These are phyloP conservation scores for Coelastrella sp. DNA, from an alignment of 139 green algal genomes.

Conservation along the genomic window DNA sequence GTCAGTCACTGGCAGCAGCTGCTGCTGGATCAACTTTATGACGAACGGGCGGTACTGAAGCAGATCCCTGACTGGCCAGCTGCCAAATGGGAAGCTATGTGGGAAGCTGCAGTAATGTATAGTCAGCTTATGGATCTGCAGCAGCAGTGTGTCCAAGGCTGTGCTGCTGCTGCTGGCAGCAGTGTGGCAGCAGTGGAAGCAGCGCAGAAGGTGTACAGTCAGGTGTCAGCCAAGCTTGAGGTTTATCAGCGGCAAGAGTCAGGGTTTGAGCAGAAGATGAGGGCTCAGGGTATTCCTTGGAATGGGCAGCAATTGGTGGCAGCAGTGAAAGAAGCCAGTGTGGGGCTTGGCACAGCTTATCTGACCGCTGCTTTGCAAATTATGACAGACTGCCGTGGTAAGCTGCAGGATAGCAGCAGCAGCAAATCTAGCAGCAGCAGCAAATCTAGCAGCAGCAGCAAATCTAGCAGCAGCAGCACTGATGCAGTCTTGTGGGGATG, in stretches of 20 bases:
- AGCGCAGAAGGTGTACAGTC: slow-evolving; percentile 8
- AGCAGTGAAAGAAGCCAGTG: slow-evolving; percentile 22
- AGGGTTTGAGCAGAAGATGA: slow-evolving; percentile 23
- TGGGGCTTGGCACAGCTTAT: neutral
- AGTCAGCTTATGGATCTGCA: slow-evolving; percentile 6
- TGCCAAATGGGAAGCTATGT: slow-evolving; percentile 40
- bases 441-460: neutral
- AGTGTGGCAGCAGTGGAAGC: slow-evolving; percentile 18
- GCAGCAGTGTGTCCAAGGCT: neutral
- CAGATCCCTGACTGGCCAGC: slow-evolving; percentile 32
- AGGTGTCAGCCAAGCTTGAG: slow-evolving; percentile 11
- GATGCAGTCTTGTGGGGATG: neutral
- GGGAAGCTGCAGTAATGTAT: slow-evolving; percentile 27
- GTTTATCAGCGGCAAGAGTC: slow-evolving; percentile 26
- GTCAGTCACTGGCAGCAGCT: slow-evolving; percentile 2
- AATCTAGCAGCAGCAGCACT: neutral
- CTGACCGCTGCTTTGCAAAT: neutral
- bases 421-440: neutral
- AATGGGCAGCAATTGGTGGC: slow-evolving; percentile 8
- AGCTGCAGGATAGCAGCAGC: neutral
- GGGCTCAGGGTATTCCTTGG: slow-evolving; percentile 17
- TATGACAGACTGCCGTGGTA: neutral
- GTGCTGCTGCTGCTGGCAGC: neutral
- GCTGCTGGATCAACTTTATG: slow-evolving; percentile 41
- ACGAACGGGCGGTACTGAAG: slow-evolving; percentile 33